Conservation (phyloP, 371 early-diverging fungal genomes). For the Mortierella sp. region DNA sequence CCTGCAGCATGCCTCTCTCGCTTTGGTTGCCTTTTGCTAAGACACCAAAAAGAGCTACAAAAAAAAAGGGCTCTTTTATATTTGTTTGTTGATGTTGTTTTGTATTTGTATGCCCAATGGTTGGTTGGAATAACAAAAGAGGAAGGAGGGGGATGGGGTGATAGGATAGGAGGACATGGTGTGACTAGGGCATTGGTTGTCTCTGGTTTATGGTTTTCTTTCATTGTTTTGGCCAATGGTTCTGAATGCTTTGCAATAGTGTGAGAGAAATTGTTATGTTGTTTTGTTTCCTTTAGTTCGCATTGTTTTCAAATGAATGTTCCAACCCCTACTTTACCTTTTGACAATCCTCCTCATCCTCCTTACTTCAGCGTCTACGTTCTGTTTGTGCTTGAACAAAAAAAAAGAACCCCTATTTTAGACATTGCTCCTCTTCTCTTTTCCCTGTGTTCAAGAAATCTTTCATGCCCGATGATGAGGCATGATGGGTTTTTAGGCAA, state of each 20-base stretch:
- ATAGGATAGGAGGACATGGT: neutral
- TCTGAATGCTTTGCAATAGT: too few species aligned
- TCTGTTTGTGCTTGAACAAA: too few species aligned
- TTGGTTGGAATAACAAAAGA: neutral
- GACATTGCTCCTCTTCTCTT: neutral
- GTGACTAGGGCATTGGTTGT: too few species aligned
- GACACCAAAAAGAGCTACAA: neutral
- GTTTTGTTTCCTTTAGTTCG: neutral
- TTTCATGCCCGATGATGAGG: too few species aligned
- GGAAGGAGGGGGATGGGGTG: neutral
- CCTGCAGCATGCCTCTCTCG: constrained; percentile 3
- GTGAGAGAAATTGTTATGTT: neutral
- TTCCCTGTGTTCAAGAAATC: neutral
- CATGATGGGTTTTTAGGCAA: too few species aligned
- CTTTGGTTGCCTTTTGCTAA: neutral
- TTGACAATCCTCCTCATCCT: neutral
- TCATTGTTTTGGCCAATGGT: neutral
- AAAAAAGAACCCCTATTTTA: neutral
- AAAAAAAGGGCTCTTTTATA: neutral
- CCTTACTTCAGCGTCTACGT: neutral
- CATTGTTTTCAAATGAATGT: neutral
- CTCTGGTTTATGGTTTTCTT: neutral
- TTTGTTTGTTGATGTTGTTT: neutral
- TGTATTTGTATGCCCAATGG: neutral
- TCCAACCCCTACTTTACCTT: neutral